A percentile compares a stretch with the other conserved stretches of the same genome.
These are phyloP conservation scores for Ophiostoma fasciatum DNA, from an alignment of 2,329 filamentous ascomycete genomes.

Conservation along the genomic window DNA sequence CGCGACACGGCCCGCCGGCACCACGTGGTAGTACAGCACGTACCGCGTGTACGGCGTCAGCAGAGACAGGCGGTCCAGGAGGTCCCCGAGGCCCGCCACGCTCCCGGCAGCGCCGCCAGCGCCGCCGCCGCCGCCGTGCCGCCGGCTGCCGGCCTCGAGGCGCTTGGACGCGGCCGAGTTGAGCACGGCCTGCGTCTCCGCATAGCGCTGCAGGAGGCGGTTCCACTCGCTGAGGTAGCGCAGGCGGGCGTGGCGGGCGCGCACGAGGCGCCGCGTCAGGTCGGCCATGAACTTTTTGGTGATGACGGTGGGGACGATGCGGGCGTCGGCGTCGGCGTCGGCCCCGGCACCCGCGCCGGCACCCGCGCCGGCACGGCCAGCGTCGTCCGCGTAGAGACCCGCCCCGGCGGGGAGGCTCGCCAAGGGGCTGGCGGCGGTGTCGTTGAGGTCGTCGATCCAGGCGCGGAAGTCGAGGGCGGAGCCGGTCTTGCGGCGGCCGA, in stretches of 20 bases:
- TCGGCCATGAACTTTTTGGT: conserved; percentile 90
- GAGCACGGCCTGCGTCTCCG: conserved; percentile 64
- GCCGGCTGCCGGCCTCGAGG: conserved; percentile 45
- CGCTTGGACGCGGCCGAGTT: conserved; percentile 70
- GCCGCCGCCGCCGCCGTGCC: no score
- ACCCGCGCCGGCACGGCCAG: conserved; percentile 16
- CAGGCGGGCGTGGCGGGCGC: conserved; percentile 68
- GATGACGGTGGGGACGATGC: conserved; percentile 60
- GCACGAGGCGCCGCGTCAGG: conserved; percentile 64
- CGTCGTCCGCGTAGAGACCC: no score
- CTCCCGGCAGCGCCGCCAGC: no score
- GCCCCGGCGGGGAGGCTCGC: no score
- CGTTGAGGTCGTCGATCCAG: conserved; percentile 90
- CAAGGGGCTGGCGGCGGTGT: conserved; percentile 28
- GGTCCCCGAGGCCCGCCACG: conserved; percentile 37
- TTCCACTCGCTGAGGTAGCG: conserved; percentile 82
- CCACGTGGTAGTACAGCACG: conserved; percentile 55
- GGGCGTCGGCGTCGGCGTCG: conserved; percentile 26
- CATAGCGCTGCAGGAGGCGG: conserved; percentile 56
- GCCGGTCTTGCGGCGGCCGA: conserved; percentile 68
- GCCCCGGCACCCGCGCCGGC: conserved; percentile 14
- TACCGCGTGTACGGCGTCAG: conserved; percentile 75
- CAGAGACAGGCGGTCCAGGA: conserved; percentile 40
- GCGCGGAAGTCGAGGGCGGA: conserved; percentile 64
- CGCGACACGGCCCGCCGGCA: conserved; percentile 52